Evolutionary conservation across 139 green algal genomes (phyloP).

Genomic region (Asterochloris erici): DNA sequence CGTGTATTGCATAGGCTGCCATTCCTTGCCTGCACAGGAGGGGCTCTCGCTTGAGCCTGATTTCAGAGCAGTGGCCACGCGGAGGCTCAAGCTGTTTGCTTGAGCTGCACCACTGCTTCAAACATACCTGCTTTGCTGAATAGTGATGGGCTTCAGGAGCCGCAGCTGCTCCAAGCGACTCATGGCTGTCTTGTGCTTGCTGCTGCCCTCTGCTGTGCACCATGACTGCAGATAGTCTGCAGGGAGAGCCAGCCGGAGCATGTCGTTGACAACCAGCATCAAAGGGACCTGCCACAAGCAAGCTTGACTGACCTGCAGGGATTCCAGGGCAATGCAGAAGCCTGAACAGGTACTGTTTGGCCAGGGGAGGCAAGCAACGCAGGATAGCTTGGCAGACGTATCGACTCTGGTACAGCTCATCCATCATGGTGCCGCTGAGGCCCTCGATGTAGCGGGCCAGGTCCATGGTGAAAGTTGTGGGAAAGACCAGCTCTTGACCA

Average conservation of each 20-base stretch:
- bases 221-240: constrained; percentile 35
- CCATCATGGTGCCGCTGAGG: neutral
- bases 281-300: neutral
- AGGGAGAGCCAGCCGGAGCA: neutral
- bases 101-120: neutral
- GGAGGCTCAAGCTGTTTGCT: too few species aligned
- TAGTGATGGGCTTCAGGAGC: constrained; percentile 13
- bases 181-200: constrained; percentile 38
- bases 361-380: constrained; percentile 58
- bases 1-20: constrained; percentile 23
- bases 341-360: constrained; percentile 64
- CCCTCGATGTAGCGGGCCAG: constrained; percentile 4
- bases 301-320: constrained; percentile 12
- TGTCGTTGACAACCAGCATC: neutral
- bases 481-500: too few species aligned
- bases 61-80: neutral
- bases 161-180: constrained; percentile 25
- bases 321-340: constrained; percentile 56
- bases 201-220: neutral
- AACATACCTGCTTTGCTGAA: neutral
- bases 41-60: neutral
- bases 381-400: constrained; percentile 75
- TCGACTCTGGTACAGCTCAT: constrained; percentile 16
- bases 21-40: neutral
- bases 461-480: constrained; percentile 4